phyloP scores from a whole-genome alignment of 805 yeast genomes.

The Kluyveromyces lactis region DNA sequence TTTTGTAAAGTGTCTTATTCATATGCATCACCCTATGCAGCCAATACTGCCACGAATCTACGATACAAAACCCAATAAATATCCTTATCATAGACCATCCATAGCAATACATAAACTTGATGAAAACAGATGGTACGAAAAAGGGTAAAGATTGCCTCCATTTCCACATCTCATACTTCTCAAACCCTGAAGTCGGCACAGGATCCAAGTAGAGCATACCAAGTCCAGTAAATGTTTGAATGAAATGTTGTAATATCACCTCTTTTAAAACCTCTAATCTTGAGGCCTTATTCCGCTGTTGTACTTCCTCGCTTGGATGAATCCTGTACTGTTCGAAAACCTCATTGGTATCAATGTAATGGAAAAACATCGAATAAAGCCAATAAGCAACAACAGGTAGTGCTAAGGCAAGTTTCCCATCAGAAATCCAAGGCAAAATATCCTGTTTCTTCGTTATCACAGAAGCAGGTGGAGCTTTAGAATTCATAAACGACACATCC shows the following conservation, averaged over 20 bases:
- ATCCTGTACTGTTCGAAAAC: conserved; percentile 79
- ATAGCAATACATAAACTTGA: conserved; percentile 51
- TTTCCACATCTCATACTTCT: conserved; percentile 39
- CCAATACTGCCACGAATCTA: conserved; percentile 95
- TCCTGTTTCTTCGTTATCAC: conserved; percentile 28
- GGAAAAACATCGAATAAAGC: conserved; percentile 67
- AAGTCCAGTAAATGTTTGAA: conserved; percentile 70
- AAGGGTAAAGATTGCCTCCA: conserved; percentile 28
- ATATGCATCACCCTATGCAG: conserved; percentile 84
- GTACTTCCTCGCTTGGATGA: conserved; percentile 85
- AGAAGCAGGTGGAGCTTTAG: conserved; percentile 25
- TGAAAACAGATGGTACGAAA: conserved; percentile 38
- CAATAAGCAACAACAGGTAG: conserved; percentile 82
- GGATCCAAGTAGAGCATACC: conserved; percentile 50
- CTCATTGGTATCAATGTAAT: conserved; percentile 61
- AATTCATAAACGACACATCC: conserved; percentile 14
- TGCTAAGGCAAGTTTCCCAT: conserved; percentile 60
- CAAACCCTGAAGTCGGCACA: conserved; percentile 43
- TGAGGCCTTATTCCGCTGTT: conserved; percentile 65
- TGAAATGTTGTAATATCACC: conserved; percentile 74
- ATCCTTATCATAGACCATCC: conserved; percentile 56
- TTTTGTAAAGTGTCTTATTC: conserved; percentile 64
- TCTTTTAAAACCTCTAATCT: conserved; percentile 64
- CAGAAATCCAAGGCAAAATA: conserved; percentile 56
- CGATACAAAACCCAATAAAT: conserved; percentile 54